Evolutionary conservation across 768 basidiomycete genomes (phyloP).

Genomic region (Kwoniella shandongensis): DNA sequence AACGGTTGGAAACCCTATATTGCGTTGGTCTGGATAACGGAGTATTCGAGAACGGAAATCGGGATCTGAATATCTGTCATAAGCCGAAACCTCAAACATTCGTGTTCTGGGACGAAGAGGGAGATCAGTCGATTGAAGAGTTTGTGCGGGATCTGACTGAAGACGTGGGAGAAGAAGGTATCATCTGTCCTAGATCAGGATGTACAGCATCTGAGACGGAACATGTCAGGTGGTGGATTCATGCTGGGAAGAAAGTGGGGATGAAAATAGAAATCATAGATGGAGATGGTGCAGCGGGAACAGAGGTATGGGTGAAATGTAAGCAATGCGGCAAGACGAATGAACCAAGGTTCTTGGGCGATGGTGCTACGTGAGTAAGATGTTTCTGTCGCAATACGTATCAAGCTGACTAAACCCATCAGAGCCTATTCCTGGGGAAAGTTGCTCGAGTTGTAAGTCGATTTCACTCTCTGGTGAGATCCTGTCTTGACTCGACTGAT

Average conservation of each 20-base stretch:
- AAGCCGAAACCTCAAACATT: constrained; percentile 13
- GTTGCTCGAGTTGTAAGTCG: constrained; percentile 38
- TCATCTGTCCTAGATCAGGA: constrained; percentile 18
- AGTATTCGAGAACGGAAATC: neutral
- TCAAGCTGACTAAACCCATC: neutral
- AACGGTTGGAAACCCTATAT: constrained; percentile 33
- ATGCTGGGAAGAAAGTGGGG: constrained; percentile 25
- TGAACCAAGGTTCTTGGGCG: constrained; percentile 4
- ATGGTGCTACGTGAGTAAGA: constrained; percentile 8
- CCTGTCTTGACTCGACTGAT: neutral
- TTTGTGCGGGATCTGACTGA: constrained; percentile 15
- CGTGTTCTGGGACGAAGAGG: constrained; percentile 21
- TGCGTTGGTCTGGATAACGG: constrained; percentile 16
- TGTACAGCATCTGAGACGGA: constrained; percentile 22
- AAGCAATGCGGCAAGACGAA: constrained; percentile 18
- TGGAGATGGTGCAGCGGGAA: neutral
- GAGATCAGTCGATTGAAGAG: constrained; percentile 27
- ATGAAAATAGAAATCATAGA: constrained; percentile 9
- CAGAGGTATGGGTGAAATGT: constrained; percentile 34
- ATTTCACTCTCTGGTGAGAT: neutral
- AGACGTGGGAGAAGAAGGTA: constrained; percentile 13
- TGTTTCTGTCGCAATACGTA: neutral
- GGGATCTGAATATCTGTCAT: constrained; percentile 14
- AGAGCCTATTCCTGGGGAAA: constrained; percentile 39
- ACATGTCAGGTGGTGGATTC: constrained; percentile 33